phyloP scores from a whole-genome alignment of 306 rosid genomes.

The Ammopiptanthus mongolicus region DNA sequence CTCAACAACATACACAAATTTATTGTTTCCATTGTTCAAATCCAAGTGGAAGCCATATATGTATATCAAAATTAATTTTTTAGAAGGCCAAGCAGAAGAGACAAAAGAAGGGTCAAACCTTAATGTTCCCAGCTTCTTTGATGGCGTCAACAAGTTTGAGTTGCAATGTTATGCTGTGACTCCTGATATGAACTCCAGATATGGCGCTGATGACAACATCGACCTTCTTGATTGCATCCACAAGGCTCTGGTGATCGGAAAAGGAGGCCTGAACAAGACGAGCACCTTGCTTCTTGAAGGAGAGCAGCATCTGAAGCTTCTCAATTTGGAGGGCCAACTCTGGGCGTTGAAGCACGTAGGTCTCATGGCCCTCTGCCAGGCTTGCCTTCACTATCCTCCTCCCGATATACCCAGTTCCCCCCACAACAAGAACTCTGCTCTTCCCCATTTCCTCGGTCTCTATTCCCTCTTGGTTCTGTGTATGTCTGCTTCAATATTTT shows the following conservation, averaged over 20 bases:
- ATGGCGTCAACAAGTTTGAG: slow-evolving; percentile 82
- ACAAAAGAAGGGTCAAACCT: slow-evolving; percentile 34
- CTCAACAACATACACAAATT: no score
- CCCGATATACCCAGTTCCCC: slow-evolving; percentile 79
- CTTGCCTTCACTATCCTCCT: slow-evolving; percentile 74
- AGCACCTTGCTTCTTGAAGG: slow-evolving; percentile 75
- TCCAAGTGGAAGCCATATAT: no score
- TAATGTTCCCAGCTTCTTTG: slow-evolving; percentile 67
- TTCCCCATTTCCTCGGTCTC: slow-evolving; percentile 33
- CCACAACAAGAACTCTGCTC: slow-evolving; percentile 80
- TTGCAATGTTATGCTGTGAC: slow-evolving; percentile 56
- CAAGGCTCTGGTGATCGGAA: slow-evolving; percentile 60
- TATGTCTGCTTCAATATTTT: background rate
- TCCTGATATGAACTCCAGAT: slow-evolving; percentile 78
- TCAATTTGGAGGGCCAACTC: slow-evolving; percentile 70
- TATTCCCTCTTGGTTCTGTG: background rate
- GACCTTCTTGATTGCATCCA: slow-evolving; percentile 55
- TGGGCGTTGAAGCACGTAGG: slow-evolving; percentile 60
- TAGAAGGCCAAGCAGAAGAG: background rate
- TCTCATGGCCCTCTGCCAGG: slow-evolving; percentile 55
- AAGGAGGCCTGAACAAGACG: slow-evolving; percentile 59
- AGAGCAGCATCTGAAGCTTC: slow-evolving; percentile 55
- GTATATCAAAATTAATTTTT: no score
- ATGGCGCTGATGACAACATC: slow-evolving; percentile 79
- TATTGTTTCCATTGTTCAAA: no score